phyloP scores from a whole-genome alignment of 225 moss, liverwort and hornwort species.

The Sphagnum contortum region DNA sequence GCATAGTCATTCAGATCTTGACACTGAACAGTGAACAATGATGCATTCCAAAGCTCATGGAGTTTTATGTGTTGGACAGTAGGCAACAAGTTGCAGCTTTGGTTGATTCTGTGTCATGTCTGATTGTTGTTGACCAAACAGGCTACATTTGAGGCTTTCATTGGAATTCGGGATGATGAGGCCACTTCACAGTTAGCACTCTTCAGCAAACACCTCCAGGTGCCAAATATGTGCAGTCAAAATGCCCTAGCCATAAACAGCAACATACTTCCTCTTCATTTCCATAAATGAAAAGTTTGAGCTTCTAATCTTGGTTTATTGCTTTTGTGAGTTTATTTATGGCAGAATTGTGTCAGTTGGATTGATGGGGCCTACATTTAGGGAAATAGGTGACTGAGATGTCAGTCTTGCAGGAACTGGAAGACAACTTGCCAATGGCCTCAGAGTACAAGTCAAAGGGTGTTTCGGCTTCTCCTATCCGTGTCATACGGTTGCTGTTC shows the following conservation, averaged over 20 bases:
- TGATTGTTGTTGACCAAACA: slow-evolving; percentile 6
- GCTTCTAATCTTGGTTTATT: no score
- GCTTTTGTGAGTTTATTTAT: no score
- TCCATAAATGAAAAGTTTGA: no score
- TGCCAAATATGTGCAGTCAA: slow-evolving; percentile 4
- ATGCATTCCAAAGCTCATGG: not conserved
- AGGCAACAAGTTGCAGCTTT: no score
- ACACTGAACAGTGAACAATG: slow-evolving; percentile 1
- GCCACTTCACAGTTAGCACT: slow-evolving; percentile 70
- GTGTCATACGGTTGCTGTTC: slow-evolving; percentile 85
- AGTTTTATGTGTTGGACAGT: no score
- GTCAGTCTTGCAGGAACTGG: slow-evolving; percentile 53
- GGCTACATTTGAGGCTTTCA: slow-evolving; percentile 96
- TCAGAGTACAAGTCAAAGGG: slow-evolving; percentile 65
- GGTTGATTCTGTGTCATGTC: no score
- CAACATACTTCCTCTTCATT: no score
- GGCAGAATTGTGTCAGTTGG: no score
- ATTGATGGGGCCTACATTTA: not conserved
- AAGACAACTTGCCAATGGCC: slow-evolving; percentile 85
- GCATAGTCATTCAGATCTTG: not conserved
- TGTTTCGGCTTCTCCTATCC: slow-evolving; percentile 82
- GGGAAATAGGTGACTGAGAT: no score
- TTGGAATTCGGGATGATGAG: slow-evolving; percentile 88
- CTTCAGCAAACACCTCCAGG: slow-evolving; percentile 86
- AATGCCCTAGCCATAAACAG: not conserved